A percentile compares a stretch with the other conserved stretches of the same genome.
Evolutionary conservation across 2,329 filamentous ascomycete species (phyloP).

Genomic region (Chrysosporium keratinophilum): DNA sequence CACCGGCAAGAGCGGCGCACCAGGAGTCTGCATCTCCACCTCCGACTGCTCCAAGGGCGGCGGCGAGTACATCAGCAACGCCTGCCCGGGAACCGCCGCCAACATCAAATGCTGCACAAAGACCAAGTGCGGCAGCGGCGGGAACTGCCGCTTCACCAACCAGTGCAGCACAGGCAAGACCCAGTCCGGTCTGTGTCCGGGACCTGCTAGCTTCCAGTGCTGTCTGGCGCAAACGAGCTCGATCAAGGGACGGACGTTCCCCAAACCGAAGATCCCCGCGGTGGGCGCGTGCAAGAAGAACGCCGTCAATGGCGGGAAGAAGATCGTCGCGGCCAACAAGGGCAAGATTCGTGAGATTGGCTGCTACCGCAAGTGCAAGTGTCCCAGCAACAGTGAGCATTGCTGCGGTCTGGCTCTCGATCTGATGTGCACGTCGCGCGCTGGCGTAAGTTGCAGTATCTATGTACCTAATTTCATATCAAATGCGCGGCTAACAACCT

Average conservation of each 20-base stretch:
- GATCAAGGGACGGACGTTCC: slow-evolving; percentile 6
- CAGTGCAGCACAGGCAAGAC: background rate
- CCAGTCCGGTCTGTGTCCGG: background rate
- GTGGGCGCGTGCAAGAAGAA: slow-evolving; percentile 7
- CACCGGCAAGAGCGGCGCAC: background rate
- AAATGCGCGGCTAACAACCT: too few species aligned
- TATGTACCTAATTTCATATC: too few species aligned
- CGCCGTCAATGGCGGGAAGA: slow-evolving; percentile 7
- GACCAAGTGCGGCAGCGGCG: background rate
- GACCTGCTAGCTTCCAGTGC: background rate
- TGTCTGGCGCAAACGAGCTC: too few species aligned
- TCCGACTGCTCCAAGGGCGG: background rate
- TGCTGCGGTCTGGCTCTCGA: slow-evolving; percentile 9
- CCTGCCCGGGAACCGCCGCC: background rate
- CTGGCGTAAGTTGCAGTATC: slow-evolving; percentile 16
- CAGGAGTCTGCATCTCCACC: slow-evolving; percentile 8
- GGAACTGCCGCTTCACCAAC: slow-evolving; percentile 1
- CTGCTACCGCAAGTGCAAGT: slow-evolving; percentile 3
- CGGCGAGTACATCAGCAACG: slow-evolving; percentile 1
- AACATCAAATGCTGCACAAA: slow-evolving; percentile 7
- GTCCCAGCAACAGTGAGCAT: background rate
- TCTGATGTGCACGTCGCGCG: slow-evolving; percentile 8
- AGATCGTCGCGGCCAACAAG: background rate
- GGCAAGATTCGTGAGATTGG: background rate
- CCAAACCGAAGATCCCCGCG: slow-evolving; percentile 6